Conservation (phyloP, 768 basidiomycete genomes). For the Mycena latifolia region DNA sequence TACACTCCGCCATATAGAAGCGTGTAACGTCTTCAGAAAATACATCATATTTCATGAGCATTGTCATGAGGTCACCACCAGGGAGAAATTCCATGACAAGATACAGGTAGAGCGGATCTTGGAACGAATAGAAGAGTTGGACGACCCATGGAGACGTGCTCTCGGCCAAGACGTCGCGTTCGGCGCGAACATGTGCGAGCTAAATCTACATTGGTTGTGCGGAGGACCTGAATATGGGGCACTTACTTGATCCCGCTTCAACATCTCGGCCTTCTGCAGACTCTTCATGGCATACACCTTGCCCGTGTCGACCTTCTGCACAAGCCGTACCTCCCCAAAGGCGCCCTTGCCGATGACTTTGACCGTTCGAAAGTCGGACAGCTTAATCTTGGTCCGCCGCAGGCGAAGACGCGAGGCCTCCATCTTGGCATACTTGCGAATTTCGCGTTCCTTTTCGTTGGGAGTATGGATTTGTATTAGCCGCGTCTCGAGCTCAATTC, state of each 20-base stretch:
- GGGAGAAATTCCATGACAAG: constrained; percentile 91
- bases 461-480: constrained; percentile 80
- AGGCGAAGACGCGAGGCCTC: constrained; percentile 94
- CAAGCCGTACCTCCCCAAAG: constrained; percentile 96
- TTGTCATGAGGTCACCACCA: constrained; percentile 99
- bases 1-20: constrained; percentile 99
- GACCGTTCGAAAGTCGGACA: constrained; percentile 94
- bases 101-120: constrained; percentile 95
- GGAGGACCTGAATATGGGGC: neutral
- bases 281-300: constrained; percentile 99
- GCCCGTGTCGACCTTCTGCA: constrained; percentile 97
- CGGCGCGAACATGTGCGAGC: constrained; percentile 98
- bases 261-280: constrained; percentile 97
- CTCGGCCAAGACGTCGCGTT: constrained; percentile 96
- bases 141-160: constrained; percentile 98
- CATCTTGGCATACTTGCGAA: constrained; percentile 86
- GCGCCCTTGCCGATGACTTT: constrained; percentile 99
- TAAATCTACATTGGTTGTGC: constrained; percentile 48
- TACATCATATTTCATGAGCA: constrained; percentile 99
- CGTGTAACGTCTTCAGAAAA: constrained; percentile 99
- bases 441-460: constrained; percentile 91
- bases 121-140: constrained; percentile 98
- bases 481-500: constrained; percentile 90
- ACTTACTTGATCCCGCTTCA: constrained; percentile 96
- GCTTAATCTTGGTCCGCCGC: constrained; percentile 91